Evolutionary conservation across 2,329 filamentous ascomycete species (phyloP), one percentile per base, ranked within the genome.

Genomic region (Dryadomyces quercivorus): DNA sequence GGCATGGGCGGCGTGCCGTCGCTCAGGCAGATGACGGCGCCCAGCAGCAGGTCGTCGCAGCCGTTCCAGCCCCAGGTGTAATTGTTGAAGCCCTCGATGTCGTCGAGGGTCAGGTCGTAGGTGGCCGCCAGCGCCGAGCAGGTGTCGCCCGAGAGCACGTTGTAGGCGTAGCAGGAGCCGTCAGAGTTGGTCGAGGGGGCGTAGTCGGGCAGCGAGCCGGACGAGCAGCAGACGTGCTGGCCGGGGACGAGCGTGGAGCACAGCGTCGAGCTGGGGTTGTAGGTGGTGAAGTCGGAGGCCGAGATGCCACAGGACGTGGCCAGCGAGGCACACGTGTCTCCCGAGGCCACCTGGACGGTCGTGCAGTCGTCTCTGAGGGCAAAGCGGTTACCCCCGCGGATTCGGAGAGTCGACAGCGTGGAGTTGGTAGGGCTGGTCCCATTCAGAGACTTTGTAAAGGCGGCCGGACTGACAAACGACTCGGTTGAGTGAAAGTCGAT

Each of bases 211-310:
- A 70, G 61, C 0, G 58, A 61, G 2, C 70, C 70, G 1, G 60
- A 38, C 5, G 62, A 63, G 53, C 69, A 72, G 60, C 70, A 72
- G 0, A 70, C 64, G 43, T 58, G 62, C 56, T 70, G 64, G 18
- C 63, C 63, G 0, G 61, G 59, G 8, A 54, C 55, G 0, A 76
- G 62, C 0, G 56, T 64, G 2, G 61, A 58, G 52, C 69, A 72
- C 2, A 69, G 60, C 18, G 53, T 54, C 1, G 55, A 43, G 3
- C 21, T 53, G 9, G 60, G 57, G 54, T 67, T 63, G 49, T 62
- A 63, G 44, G 61, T 60, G 6, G 55, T 61, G 36, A 64, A 15
- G 64, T 56, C 51, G 34, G 34, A 15, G 16, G 31, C 16, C 6
- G 46, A 21, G 34, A 54, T 48, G 18, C 44, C 49, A 40, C 55